Conservation (phyloP, 768 basidiomycete species). For the Ramaria rubella region DNA sequence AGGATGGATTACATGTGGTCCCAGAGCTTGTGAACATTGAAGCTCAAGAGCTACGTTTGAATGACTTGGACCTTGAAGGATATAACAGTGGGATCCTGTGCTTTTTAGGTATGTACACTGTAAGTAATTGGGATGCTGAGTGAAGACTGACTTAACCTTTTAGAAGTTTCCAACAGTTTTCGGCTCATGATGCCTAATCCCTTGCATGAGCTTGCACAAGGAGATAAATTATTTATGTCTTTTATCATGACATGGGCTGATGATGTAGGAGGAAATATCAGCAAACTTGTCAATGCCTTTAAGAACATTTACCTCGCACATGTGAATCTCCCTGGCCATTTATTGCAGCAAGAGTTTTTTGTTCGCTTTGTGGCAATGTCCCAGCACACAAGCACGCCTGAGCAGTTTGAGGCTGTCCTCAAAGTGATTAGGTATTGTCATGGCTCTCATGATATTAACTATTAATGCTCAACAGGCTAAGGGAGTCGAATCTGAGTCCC, state of each 20-base stretch:
- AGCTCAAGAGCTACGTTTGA: neutral
- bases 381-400: conserved; percentile 27
- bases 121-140: neutral
- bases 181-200: conserved; percentile 7
- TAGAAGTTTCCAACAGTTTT: neutral
- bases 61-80: neutral
- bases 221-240: neutral
- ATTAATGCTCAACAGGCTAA: neutral
- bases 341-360: conserved; percentile 4
- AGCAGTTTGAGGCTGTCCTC: conserved; percentile 33
- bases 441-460: neutral
- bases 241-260: conserved; percentile 8
- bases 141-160: neutral
- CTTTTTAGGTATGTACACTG: neutral
- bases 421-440: conserved; percentile 25
- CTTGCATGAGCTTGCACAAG: neutral
- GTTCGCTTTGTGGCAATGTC: conserved; percentile 23
- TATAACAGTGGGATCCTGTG: neutral
- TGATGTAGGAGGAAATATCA: conserved; percentile 13
- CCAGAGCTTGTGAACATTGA: neutral
- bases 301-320: conserved; percentile 5
- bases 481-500: conserved; percentile 8
- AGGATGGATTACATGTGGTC: neutral
- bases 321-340: conserved; percentile 3
- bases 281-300: conserved; percentile 11